A percentile compares a stretch with the other conserved stretches of the same genome.
Conservation (phyloP, 1,284 basidiomycete species). For the Tilletia indica region DNA sequence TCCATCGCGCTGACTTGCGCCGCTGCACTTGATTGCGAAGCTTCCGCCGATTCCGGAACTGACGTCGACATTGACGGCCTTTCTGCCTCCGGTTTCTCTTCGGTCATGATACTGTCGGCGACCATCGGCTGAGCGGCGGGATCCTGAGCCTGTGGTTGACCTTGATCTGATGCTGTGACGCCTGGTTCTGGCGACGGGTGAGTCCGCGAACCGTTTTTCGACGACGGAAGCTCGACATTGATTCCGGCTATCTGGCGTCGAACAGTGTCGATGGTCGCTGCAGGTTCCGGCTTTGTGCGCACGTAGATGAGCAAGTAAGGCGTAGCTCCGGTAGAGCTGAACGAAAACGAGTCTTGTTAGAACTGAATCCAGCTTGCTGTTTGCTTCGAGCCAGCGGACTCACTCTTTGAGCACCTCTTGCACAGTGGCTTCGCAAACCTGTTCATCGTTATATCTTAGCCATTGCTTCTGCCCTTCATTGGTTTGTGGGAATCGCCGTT, state of each 20-base stretch:
- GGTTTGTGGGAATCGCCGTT: slow-evolving; percentile 28
- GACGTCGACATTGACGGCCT: too few relatives aligned
- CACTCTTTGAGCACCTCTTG: slow-evolving; percentile 44
- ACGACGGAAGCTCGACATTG: background rate
- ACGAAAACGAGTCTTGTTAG: background rate
- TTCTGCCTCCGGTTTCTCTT: too few relatives aligned
- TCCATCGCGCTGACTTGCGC: too few relatives aligned
- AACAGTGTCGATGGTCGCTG: slow-evolving; percentile 9
- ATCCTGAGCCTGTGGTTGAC: too few relatives aligned
- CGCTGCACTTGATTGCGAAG: too few relatives aligned
- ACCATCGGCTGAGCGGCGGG: too few relatives aligned
- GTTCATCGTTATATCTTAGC: slow-evolving; percentile 51
- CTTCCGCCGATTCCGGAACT: too few relatives aligned
- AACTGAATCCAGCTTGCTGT: too few relatives aligned
- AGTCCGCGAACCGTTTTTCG: background rate
- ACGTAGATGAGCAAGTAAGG: slow-evolving; percentile 54
- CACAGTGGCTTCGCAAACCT: slow-evolving; percentile 28
- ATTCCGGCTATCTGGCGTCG: background rate
- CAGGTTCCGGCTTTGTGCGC: slow-evolving; percentile 20
- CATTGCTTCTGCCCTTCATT: slow-evolving; percentile 27
- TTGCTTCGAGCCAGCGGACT: background rate
- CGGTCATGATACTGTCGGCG: too few relatives aligned
- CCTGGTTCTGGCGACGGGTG: background rate
- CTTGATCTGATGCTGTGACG: background rate
- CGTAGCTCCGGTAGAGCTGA: slow-evolving; percentile 44